Base-by-base conservation (phyloP, 2,329 filamentous ascomycete genomes). In the Stachybotrys elegans region DNA sequence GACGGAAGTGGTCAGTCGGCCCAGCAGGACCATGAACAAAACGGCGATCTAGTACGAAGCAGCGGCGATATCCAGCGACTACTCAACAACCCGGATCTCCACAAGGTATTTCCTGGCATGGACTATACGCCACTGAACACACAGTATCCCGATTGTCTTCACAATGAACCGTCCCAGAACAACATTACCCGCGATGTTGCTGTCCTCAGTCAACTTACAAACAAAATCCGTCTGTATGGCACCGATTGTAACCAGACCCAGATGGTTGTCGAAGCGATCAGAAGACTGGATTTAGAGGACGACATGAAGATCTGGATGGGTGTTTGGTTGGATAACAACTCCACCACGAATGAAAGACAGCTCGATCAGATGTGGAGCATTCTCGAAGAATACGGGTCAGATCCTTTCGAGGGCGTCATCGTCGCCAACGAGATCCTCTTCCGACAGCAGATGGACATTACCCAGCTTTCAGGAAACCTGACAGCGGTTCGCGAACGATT, bases 171-270 rank as follows among this genome's bases (percentile, higher is more conserved):
- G 0, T 91, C 84, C 25, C 92, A 96, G 61, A 95, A 97, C 69
- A 96, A 97, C 61, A 76, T 97, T 52, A 97, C 93, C 1, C 82
- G 88, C 43, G 92, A 97, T 61, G 72, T 96, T 46, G 92, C 93
- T 2, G 84, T 96, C 9, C 80, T 97, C 42, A 90, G 87, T 12
- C 90, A 95, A 62, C 73, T 97, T 35, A 95, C 90, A 47, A 91
- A 95, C 61, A 84, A 83, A 4, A 79, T 97, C 39, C 84, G 92
- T 7, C 74, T 96, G 1, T 97, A 97, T 62, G 92, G 92, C 40
- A 97, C 89, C 12, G 92, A 97, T 68, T 97, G 92, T 75, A 96
- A 96, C 66, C 92, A 97, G 67, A 97, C 92, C 0, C 80, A 95
- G 64, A 93, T 97, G 86, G 80, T 94, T 1, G 71, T 97, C 8